Evolutionary conservation across 108 stramenopile genomes (phyloP).

Genomic region (Cyclostephanos tholiformis): DNA sequence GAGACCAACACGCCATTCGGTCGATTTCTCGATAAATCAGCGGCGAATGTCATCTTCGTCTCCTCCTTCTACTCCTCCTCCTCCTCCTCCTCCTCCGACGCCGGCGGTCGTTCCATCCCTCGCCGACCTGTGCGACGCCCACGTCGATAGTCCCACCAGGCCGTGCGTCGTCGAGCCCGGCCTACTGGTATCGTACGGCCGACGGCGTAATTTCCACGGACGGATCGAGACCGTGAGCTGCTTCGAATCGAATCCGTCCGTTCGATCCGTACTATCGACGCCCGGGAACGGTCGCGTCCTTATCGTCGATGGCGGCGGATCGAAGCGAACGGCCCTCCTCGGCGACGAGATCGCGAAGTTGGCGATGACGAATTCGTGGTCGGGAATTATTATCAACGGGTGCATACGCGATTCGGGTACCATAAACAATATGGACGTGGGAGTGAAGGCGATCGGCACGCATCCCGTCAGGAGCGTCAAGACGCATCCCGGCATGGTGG

Average conservation of each 20-base stretch:
- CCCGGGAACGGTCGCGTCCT: conserved; percentile 59
- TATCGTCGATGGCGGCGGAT: conserved; percentile 72
- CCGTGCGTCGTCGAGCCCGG: conserved; percentile 60
- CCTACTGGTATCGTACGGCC: conserved; percentile 60
- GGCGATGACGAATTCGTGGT: conserved; percentile 60
- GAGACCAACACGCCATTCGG: no score
- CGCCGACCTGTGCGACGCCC: conserved; percentile 69
- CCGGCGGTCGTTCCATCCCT: conserved; percentile 35
- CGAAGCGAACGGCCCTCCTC: conserved; percentile 61
- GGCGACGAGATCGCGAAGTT: conserved; percentile 69
- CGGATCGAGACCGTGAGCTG: conserved; percentile 70
- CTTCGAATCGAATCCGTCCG: conserved; percentile 72
- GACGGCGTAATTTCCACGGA: conserved; percentile 54
- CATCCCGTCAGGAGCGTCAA: conserved; percentile 70
- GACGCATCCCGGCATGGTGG: conserved; percentile 43
- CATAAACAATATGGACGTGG: conserved; percentile 55
- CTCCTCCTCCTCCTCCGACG: conserved; percentile 1
- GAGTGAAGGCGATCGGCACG: conserved; percentile 71
- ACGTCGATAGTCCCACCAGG: conserved; percentile 51
- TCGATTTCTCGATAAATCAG: neutral
- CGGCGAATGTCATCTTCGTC: neutral
- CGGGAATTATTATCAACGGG: conserved; percentile 70
- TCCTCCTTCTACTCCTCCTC: neutral
- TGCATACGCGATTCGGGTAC: conserved; percentile 77
- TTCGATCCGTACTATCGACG: conserved; percentile 50